Evolutionary conservation across 2,329 filamentous ascomycete species (phyloP), one percentile per base, ranked within the genome.

Genomic region (Furcasterigmium sp.): DNA sequence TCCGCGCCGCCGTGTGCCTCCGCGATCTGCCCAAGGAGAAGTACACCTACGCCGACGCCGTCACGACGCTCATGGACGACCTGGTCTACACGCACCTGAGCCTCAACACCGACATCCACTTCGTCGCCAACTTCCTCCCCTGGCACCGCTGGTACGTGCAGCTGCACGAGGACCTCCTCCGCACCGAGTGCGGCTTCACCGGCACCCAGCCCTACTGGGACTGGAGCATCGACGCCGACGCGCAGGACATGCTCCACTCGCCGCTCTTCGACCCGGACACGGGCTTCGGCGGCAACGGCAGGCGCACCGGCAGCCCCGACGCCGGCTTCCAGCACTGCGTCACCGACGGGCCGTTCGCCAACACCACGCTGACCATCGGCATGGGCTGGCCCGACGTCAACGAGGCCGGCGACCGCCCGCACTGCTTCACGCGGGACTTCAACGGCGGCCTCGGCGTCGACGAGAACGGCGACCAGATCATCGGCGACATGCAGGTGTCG

Each of bases 141-240:
- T 65, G 56, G 53, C 63, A 67, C 46, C 57, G 62, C 8, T 57
- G 53, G 23, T 54, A 56, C 41, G 46, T 62, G 13, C 48, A 56
- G 19, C 44, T 57, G 8, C 60, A 64, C 42, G 61, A 65, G 43
- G 17, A 48, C 14, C 45, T 55, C 1, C 51, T 66, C 2, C 49
- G 53, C 18, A 52, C 41, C 2, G 53, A 60, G 39, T 65, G 63
- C 43, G 53, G 53, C 38, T 64, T 57, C 48, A 51, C 39, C 5
- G 60, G 59, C 15, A 44, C 48, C 9, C 62, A 64, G 42, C 61
- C 62, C 30, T 57, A 60, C 46, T 62, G 59, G 58, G 56, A 60
- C 43, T 58, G 53, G 54, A 54, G 47, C 15, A 46, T 57, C 17
- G 56, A 59, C 39, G 48, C 47, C 34, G 47, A 48, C 42, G 39